Conservation (phyloP, 2,329 filamentous ascomycete genomes). For the Curvularia hawaiiensis region DNA sequence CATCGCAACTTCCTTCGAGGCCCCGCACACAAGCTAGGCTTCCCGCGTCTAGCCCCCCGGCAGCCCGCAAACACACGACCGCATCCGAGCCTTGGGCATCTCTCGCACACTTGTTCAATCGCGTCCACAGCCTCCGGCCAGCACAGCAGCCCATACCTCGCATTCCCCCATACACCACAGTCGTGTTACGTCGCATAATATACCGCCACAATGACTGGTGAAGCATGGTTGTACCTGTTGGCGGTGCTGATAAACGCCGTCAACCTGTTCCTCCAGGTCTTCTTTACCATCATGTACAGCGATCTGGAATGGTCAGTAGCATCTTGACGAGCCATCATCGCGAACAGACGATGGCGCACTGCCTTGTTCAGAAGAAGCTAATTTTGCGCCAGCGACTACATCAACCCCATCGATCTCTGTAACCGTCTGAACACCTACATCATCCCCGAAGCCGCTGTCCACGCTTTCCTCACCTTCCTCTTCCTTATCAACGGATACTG, state of each 20-base stretch:
- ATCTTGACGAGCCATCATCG: background rate
- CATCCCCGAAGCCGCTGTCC: constrained; percentile 95
- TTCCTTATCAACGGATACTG: constrained; percentile 99
- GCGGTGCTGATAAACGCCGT: constrained; percentile 99
- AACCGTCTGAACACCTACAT: constrained; percentile 99
- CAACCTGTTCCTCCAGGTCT: constrained; percentile 99
- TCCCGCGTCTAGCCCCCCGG: constrained; percentile 39
- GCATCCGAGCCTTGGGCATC: constrained; percentile 30
- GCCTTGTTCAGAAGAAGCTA: constrained; percentile 30
- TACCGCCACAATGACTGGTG: constrained; percentile 79
- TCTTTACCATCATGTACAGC: constrained; percentile 99
- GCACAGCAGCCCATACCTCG: constrained; percentile 15
- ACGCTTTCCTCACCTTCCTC: constrained; percentile 91
- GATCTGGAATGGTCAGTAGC: constrained; percentile 96
- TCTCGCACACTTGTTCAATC: constrained; percentile 18
- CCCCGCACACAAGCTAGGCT: constrained; percentile 44
- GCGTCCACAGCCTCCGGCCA: constrained; percentile 16
- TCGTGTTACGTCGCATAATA: constrained; percentile 33
- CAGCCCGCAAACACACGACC: constrained; percentile 44
- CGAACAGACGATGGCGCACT: background rate
- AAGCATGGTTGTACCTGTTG: constrained; percentile 98
- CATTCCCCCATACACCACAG: constrained; percentile 14
- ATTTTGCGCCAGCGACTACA: constrained; percentile 79
- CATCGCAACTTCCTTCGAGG: constrained; percentile 26
- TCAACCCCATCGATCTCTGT: constrained; percentile 99